Evolutionary conservation across 148 eudicot genomes (phyloP).

Genomic region (Camellia granthamiana): DNA sequence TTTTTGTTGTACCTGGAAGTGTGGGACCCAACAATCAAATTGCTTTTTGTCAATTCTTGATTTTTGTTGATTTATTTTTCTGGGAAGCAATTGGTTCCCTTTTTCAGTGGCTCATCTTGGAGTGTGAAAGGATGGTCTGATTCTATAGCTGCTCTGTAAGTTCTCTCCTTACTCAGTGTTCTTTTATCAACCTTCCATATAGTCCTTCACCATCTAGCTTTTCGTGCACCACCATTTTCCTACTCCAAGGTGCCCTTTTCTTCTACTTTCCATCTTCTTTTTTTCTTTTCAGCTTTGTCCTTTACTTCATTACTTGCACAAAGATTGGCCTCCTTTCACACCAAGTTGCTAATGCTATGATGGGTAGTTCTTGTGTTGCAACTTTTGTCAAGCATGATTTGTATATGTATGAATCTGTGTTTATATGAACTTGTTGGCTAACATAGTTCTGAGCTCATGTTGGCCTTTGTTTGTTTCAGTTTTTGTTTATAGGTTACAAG

Average conservation of each 20-base stretch:
- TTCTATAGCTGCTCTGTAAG: neutral
- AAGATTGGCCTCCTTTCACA: constrained; percentile 3
- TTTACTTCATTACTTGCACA: constrained; percentile 1
- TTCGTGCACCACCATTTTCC: neutral
- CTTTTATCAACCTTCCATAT: neutral
- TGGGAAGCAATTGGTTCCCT: neutral
- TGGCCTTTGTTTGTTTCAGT: neutral
- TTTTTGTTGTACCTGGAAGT: neutral
- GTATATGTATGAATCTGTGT: neutral
- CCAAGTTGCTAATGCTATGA: neutral
- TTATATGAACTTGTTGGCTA: neutral
- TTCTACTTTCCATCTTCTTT: neutral
- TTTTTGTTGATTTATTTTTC: neutral
- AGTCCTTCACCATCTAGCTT: neutral
- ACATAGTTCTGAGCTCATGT: neutral
- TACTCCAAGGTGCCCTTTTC: neutral
- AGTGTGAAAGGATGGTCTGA: neutral
- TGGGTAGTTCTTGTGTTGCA: constrained; percentile 7
- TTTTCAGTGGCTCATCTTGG: constrained; percentile 3
- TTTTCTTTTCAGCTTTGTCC: neutral
- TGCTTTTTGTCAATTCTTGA: neutral
- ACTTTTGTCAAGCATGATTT: neutral
- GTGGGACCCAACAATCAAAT: too few relatives aligned
- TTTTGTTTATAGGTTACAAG: too few relatives aligned
- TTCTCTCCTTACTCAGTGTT: neutral